Evolutionary conservation across 2,329 filamentous ascomycete genomes (phyloP).

Genomic region (Diatrype stigma): DNA sequence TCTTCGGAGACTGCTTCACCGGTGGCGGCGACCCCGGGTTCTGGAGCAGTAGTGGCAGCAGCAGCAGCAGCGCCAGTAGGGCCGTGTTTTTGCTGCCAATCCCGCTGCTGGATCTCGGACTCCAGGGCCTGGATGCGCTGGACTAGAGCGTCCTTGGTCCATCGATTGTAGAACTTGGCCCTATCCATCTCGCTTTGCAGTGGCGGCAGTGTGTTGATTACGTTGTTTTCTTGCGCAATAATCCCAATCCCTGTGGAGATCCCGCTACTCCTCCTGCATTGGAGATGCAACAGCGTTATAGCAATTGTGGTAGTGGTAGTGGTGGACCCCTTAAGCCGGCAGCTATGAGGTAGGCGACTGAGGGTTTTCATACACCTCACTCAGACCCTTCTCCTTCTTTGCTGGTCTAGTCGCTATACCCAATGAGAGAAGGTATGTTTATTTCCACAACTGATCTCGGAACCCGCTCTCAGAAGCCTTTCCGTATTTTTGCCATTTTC

Average conservation of each 20-base stretch:
- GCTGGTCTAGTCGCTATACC: neutral
- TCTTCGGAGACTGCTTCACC: too few species aligned
- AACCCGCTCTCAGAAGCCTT: too few species aligned
- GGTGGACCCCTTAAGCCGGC: conserved; percentile 10
- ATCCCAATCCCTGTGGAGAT: conserved; percentile 17
- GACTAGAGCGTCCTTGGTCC: conserved; percentile 66
- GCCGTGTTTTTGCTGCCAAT: neutral
- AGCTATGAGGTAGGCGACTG: conserved; percentile 14
- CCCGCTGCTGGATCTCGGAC: conserved; percentile 35
- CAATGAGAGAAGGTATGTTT: neutral
- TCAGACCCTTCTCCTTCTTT: too few species aligned
- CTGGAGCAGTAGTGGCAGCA: neutral
- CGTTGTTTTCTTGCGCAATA: conserved; percentile 1
- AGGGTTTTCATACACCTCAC: conserved; percentile 20
- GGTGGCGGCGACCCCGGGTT: neutral
- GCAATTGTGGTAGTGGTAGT: neutral
- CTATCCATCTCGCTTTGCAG: conserved; percentile 16
- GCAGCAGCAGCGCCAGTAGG: conserved; percentile 1
- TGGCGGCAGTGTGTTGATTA: conserved; percentile 1
- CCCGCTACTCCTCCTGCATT: conserved; percentile 4
- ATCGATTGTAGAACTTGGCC: conserved; percentile 52
- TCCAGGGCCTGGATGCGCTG: conserved; percentile 66
- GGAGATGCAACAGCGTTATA: neutral
- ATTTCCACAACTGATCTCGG: neutral
- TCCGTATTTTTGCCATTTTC: too few species aligned